Percentiles rank a stretch among this genome's conserved stretches.
phyloP scores from a whole-genome alignment of 2,329 filamentous ascomycete genomes.

The Apiospora sp. region DNA sequence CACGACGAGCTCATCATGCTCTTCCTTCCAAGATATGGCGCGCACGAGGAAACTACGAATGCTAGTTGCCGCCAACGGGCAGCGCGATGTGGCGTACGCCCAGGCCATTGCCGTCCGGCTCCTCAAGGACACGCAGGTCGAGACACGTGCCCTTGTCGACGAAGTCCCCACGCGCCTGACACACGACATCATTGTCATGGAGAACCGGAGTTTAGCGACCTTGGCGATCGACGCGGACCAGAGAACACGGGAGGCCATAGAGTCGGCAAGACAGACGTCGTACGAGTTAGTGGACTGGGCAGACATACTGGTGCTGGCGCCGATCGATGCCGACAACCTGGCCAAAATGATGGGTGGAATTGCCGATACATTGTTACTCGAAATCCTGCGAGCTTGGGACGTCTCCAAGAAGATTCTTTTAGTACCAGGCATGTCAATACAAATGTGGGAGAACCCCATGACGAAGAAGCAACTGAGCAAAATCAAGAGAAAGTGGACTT shows the following conservation, averaged over 20 bases:
- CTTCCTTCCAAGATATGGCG: slow-evolving; percentile 48
- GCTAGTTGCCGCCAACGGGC: slow-evolving; percentile 71
- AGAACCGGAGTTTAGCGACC: slow-evolving; percentile 58
- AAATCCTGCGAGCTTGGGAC: slow-evolving; percentile 86
- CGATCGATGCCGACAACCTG: slow-evolving; percentile 84
- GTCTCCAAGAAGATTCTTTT: slow-evolving; percentile 84
- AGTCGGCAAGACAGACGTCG: slow-evolving; percentile 61
- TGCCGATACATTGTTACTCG: slow-evolving; percentile 80
- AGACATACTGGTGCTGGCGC: slow-evolving; percentile 83
- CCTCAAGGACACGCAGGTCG: slow-evolving; percentile 69
- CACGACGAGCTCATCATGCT: slow-evolving; percentile 38
- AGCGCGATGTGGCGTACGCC: slow-evolving; percentile 70
- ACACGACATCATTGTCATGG: slow-evolving; percentile 68
- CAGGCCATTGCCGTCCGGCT: slow-evolving; percentile 72
- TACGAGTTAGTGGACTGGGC: slow-evolving; percentile 85
- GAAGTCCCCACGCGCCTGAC: slow-evolving; percentile 69
- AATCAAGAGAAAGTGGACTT: slow-evolving; percentile 83
- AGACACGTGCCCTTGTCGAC: slow-evolving; percentile 69
- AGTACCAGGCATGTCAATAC: slow-evolving; percentile 86
- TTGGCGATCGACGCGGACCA: slow-evolving; percentile 45
- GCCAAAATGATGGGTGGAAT: slow-evolving; percentile 89
- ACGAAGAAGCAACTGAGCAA: slow-evolving; percentile 89
- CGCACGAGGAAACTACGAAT: slow-evolving; percentile 62
- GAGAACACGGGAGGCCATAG: slow-evolving; percentile 52
- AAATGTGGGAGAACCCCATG: slow-evolving; percentile 91